Evolutionary conservation across 352 stramenopile genomes (phyloP), one percentile per base, ranked within the genome.

Genomic region (Phytophthora aleatoria): DNA sequence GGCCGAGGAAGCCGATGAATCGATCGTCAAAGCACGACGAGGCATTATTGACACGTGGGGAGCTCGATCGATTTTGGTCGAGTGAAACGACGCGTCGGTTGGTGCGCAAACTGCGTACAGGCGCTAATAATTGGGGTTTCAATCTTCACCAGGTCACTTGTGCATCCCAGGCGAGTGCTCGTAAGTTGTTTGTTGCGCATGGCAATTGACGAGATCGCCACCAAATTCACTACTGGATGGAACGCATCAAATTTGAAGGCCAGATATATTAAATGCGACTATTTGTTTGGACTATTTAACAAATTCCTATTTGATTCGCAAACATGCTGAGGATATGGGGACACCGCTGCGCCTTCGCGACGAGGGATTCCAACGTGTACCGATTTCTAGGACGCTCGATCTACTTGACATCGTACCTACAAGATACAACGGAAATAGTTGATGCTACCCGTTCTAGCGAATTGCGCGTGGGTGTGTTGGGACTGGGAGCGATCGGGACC

Each of bases 401-500:
- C n/a, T 64, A 41, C 27, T 69, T 51, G 1, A 3, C 33, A 31
- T 10, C 36, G 0, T 41, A 24, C 5, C 41, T 27, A 4, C 33
- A 33, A 28, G n/a, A 59, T 15, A 13, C 26, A 27, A 27, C n/a
- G 7, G 44, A 59, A 53, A 8, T 15, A 38, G 28, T 11, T 49
- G 30, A 10, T 30, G 9, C 5, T 13, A 28, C 1, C 9, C 11
- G 33, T 51, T 31, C 30, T 1, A 42, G 15, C 0, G 38, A 50
- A 48, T 61, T 89, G 28, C 76, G 67, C 12, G 48, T 93, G 38
- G 85, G 81, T 12, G 70, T 94, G 43, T 62, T 94, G 5, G 85
- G 85, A 26, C 61, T 94, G 10, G 85, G 85, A 26, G 83, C 83
- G 5, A 87, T 94, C 43, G 85, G 85, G 15, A 87, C 83, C 8